Evolutionary conservation across 306 rosid genomes (phyloP), one percentile per base, ranked within the genome.

Genomic region (Begonia fuchsioides): DNA sequence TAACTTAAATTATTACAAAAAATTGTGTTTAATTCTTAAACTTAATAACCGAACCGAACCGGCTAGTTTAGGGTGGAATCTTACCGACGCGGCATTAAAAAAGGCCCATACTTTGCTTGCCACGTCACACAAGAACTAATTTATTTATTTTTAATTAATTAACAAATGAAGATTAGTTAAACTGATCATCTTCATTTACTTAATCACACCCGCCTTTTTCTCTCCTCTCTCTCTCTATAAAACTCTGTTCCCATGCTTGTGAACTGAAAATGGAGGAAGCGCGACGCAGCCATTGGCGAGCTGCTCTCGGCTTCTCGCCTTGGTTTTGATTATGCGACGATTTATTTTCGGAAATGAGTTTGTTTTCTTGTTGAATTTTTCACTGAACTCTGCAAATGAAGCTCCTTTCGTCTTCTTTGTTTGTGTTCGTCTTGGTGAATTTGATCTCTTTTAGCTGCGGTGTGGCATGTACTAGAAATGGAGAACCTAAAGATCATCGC

Each of bases 141-240:
- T 8, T 26, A 26, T 26, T 26, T 26, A n/a, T n/a, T 26, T 26
- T 26, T 4, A 26, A 5, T 52, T 35, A 44, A 43, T 47, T 15
- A 44, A 15, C 5, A 45, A 20, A 20, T 19, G 2, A 19, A 2
- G 32, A 20, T 20, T 20, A 20, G 32, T 20, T 20, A 20, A 20
- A 2, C 32, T 20, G 32, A 20, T 20, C 32, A 32, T 47, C 17
- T 11, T 49, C 45, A 52, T 58, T 62, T 18, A 49, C 35, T 60
- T 52, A 56, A 59, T 65, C 68, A 57, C 57, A 71, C 94, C 82
- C 74, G 84, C 82, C 69, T 57, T 71, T 83, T 80, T 59, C 46
- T 43, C n/a, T 57, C 49, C 40, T 13, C 49, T 44, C 50, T 43
- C 43, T 18, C 53, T 35, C 10, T 35, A 20, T 13, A 13, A 35